Evolutionary conservation across 1,139 yeast genomes (phyloP).

Genomic region (Pichia sp.): DNA sequence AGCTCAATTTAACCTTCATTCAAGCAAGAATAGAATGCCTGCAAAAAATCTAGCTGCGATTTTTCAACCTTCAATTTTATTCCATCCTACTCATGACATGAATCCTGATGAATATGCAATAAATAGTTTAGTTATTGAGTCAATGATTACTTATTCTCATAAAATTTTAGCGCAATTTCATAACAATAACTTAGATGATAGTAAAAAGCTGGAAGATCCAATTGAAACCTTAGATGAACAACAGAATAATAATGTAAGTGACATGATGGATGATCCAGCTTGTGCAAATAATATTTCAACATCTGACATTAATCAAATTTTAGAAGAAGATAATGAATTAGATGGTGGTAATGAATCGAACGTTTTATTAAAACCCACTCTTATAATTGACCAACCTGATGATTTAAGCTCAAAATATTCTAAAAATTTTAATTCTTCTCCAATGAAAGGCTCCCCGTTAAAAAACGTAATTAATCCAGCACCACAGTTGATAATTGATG

Average conservation of each 20-base stretch:
- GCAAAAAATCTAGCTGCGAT: slow-evolving; percentile 91
- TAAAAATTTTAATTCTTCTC: not conserved
- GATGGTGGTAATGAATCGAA: not conserved
- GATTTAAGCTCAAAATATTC: not conserved
- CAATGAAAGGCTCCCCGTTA: slow-evolving; percentile 9
- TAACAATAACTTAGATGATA: not conserved
- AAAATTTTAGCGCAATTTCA: slow-evolving; percentile 59
- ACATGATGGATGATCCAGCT: not conserved
- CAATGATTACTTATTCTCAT: slow-evolving; percentile 80
- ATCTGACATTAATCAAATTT: not conserved
- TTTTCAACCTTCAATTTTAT: slow-evolving; percentile 88
- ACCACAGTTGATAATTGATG: not conserved
- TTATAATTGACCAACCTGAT: not conserved
- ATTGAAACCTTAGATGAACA: not conserved
- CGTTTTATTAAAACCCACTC: not conserved
- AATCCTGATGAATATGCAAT: slow-evolving; percentile 86
- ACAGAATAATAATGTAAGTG: not conserved
- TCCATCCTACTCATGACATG: slow-evolving; percentile 90
- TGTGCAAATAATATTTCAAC: not conserved
- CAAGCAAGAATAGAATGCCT: slow-evolving; percentile 81
- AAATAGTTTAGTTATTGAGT: slow-evolving; percentile 82
- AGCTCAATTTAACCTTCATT: slow-evolving; percentile 76
- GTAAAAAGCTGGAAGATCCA: not conserved
- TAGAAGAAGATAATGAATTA: not conserved
- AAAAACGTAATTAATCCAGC: slow-evolving; percentile 7